Evolutionary conservation across 169 alveolate species (phyloP), one percentile per base, ranked within the genome.

Genomic region (Cryptosporidium viatorum): DNA sequence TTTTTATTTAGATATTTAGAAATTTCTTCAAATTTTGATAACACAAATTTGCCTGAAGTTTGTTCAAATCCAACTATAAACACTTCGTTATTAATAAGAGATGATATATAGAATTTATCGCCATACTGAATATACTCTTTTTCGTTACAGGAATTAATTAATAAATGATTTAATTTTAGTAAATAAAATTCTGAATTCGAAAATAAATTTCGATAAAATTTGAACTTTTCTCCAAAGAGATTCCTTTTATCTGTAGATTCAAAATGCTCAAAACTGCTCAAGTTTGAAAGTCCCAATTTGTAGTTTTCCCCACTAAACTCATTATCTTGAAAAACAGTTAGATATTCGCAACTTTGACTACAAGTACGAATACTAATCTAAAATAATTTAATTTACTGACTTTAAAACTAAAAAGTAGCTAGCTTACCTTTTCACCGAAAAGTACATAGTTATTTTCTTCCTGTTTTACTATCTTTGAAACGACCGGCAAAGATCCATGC

Each of bases 341-440:
- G n/a, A 62, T 80, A 80, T 39, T 80, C 89, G n/a, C 74, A 80
- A 9, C n/a, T 80, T 14, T 67, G 39, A 37, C 62, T 80, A 43
- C 89, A 80, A 23, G n/a, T 80, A 37, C 89, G 71, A 39, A 80
- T 14, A 35, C 55, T 55, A 18, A 65, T 65, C 89, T 80, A 23
- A 41, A 69, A 26, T 39, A 26, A 21, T 41, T 69, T 1, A 23
- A 23, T 39, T 7, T 18, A 69, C 39, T 43, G 37, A 3, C 1
- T 9, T 10, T 67, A 37, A 69, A 69, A 29, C 16, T 50, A 50
- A 50, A 33, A 41, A 16, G 39, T 16, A 50, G 26, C 16, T n/a
- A 73, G 51, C 86, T 73, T 59, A 55, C 86, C 86, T 59, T 73
- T 37, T 55, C 58, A 3, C 86, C 86, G n/a, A 37, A 73, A 31